These are phyloP conservation scores for Hericium coralloides DNA, from an alignment of 768 basidiomycete genomes.

Conservation along the genomic window DNA sequence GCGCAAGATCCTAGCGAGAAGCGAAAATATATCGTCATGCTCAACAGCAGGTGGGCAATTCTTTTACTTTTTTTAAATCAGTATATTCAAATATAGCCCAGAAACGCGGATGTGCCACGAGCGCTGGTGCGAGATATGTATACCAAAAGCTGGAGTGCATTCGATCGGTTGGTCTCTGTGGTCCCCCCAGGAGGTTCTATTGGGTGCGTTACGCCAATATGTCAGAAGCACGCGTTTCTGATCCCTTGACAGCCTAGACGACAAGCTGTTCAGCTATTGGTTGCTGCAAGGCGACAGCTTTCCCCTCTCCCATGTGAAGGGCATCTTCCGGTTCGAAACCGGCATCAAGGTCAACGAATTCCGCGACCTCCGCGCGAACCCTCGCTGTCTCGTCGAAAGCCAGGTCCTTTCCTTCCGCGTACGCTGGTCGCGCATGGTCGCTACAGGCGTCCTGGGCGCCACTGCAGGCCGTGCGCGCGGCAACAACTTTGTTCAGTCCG, in stretches of 20 bases:
- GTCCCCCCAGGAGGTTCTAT: conserved; percentile 89
- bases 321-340: conserved; percentile 82
- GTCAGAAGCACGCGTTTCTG: conserved; percentile 1
- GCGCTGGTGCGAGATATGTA: conserved; percentile 86
- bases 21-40: conserved; percentile 60
- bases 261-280: conserved; percentile 90
- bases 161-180: conserved; percentile 80
- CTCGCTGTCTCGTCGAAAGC: conserved; percentile 76
- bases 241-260: conserved; percentile 54
- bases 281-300: conserved; percentile 70
- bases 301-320: conserved; percentile 73
- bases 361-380: conserved; percentile 82
- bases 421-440: conserved; percentile 67
- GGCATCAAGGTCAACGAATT: conserved; percentile 86
- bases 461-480: conserved; percentile 23
- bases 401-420: conserved; percentile 77
- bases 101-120: conserved; percentile 80
- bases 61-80: neutral
- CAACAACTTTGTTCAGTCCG: conserved; percentile 13
- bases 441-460: conserved; percentile 57
- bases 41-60: conserved; percentile 54
- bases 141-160: conserved; percentile 89
- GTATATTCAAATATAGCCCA: conserved; percentile 17
- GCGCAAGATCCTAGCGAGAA: conserved; percentile 71
- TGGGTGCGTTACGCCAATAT: conserved; percentile 41